Evolutionary conservation across 2,329 filamentous ascomycete genomes (phyloP), one percentile per base, ranked within the genome.

Genomic region (Phaeoacremonium minimum): DNA sequence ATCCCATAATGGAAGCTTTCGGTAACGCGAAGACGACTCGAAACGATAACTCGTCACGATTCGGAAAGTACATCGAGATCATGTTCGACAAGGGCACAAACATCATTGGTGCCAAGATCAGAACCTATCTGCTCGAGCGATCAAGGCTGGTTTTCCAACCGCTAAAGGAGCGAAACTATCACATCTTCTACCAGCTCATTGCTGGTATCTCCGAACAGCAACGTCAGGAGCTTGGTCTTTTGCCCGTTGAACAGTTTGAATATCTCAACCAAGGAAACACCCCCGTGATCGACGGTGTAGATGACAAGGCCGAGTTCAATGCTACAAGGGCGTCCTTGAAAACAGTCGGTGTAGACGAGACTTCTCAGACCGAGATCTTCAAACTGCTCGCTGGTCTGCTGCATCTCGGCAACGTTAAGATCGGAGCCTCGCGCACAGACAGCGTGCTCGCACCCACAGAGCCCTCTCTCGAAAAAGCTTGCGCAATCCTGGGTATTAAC

Each of bases 21-120:
- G 93, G 93, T 60, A 98, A 98, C 69, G 93, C 93, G 37, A 98
- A 98, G 70, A 98, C 93, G n/a, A 98, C 93, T 9, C 79, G 93
- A 60, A 98, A 98, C 68, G 93, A 98, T 67, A 98, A 98, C 67
- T 98, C 93, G 30, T 98, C 93, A 29, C 81, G 93, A 55, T 98
- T 98, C 64, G 93, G 93, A 61, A 98, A 98, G 73, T 98, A 98
- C 63, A 97, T 98, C 52, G 93, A 98, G 69, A 98, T 98, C 59
- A 91, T 97, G 88, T 98, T 98, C 63, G 90, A 97, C 66, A 80
- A 87, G 45, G 79, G 84, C 54, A 95, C 88, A 44, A 93, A 94
- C 60, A 98, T 98, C 53, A 96, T 97, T 56, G 93, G 93, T 49
- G 93, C 93, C 38, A 94, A 94, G 69, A 98, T 98, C 57, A 79